A percentile compares a stretch with the other conserved stretches of the same genome.
phyloP scores from a whole-genome alignment of 2,329 filamentous ascomycete species.

The Diaporthe sp. region DNA sequence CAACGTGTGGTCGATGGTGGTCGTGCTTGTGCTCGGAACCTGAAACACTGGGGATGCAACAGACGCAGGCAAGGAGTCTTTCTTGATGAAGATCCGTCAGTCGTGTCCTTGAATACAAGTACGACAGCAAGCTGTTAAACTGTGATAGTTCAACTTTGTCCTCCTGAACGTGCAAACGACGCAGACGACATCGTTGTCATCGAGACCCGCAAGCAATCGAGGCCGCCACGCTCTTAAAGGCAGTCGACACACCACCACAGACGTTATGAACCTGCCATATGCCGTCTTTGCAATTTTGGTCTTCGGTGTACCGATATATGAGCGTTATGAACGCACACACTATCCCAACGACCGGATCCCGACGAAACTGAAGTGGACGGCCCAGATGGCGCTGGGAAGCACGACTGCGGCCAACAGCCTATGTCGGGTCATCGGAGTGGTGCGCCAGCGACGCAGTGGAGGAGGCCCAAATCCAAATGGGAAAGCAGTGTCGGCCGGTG shows the following conservation, averaged over 20 bases:
- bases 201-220: background rate
- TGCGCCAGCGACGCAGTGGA: conserved; percentile 8
- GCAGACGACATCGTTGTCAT: background rate
- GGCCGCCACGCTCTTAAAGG: background rate
- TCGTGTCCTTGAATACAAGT: background rate
- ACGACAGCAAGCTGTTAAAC: background rate
- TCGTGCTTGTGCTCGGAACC: conserved; percentile 19
- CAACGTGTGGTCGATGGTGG: background rate
- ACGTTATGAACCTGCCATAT: conserved; percentile 24
- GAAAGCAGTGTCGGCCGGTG: conserved; percentile 15
- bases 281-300: conserved; percentile 15
- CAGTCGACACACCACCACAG: background rate
- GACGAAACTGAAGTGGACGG: conserved; percentile 28
- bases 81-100: background rate
- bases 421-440: background rate
- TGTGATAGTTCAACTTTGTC: background rate
- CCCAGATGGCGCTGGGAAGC: conserved; percentile 32
- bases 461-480: background rate
- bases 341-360: conserved; percentile 27
- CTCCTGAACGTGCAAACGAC: background rate
- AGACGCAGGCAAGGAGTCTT: conserved; percentile 3
- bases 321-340: conserved; percentile 32
- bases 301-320: conserved; percentile 23
- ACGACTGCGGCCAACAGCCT: conserved; percentile 27
- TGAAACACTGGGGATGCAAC: conserved; percentile 25